Evolutionary conservation across 1,284 basidiomycete species (phyloP).

Genomic region (Peniophora sp.): DNA sequence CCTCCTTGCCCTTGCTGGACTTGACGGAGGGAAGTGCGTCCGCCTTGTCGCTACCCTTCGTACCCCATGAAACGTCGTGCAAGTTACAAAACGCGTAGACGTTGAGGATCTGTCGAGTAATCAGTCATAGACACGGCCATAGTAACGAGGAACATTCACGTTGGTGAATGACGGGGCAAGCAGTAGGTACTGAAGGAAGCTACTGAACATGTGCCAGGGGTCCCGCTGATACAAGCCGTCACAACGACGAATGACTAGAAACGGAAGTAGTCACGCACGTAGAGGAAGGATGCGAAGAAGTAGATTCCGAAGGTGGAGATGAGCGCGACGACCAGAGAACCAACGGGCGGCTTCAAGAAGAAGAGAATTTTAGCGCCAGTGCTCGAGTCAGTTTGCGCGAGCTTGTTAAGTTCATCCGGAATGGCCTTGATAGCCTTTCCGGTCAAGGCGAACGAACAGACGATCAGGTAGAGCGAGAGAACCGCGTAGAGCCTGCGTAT

Average conservation of each 20-base stretch:
- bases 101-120: neutral
- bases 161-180: slow-evolving; percentile 91
- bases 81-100: slow-evolving; percentile 8
- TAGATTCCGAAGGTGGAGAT: slow-evolving; percentile 87
- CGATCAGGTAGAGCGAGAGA: slow-evolving; percentile 71
- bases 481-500: slow-evolving; percentile 69
- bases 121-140: slow-evolving; percentile 38
- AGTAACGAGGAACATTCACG: slow-evolving; percentile 94
- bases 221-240: slow-evolving; percentile 56
- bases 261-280: slow-evolving; percentile 46
- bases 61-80: slow-evolving; percentile 80
- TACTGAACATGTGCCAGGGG: slow-evolving; percentile 98
- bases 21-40: slow-evolving; percentile 90
- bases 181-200: slow-evolving; percentile 88
- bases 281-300: slow-evolving; percentile 81
- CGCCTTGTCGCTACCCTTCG: slow-evolving; percentile 93
- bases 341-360: slow-evolving; percentile 72
- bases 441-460: slow-evolving; percentile 83
- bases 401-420: slow-evolving; percentile 34
- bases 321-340: slow-evolving; percentile 81
- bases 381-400: slow-evolving; percentile 34
- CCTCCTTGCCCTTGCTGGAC: slow-evolving; percentile 73
- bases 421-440: slow-evolving; percentile 69
- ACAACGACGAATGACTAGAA: neutral
- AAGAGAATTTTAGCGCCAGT: slow-evolving; percentile 34